These are phyloP conservation scores for Paraphaeosphaeria sporulosa DNA, from an alignment of 2,329 filamentous ascomycete species.

Conservation along the genomic window DNA sequence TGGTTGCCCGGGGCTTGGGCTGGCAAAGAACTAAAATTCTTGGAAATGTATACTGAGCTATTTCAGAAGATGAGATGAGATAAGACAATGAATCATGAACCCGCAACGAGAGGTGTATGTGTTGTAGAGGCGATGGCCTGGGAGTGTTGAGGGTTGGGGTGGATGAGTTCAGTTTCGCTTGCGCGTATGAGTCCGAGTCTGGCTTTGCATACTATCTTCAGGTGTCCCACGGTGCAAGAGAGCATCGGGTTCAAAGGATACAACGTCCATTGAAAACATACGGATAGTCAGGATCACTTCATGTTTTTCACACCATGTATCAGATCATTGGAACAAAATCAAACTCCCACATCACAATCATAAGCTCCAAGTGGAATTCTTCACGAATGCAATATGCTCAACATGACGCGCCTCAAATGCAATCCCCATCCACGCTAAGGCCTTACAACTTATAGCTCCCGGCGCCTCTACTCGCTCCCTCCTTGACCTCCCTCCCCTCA, in stretches of 20 bases:
- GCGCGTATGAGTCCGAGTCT: too few species aligned
- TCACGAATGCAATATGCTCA: neutral
- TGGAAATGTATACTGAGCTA: too few species aligned
- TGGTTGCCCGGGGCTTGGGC: too few species aligned
- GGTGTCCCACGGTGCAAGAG: too few species aligned
- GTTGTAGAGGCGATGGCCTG: neutral
- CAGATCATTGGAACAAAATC: too few species aligned
- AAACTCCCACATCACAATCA: neutral
- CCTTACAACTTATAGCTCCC: constrained; percentile 42
- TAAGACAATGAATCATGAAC: constrained; percentile 1
- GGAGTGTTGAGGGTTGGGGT: neutral
- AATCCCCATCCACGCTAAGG: constrained; percentile 12
- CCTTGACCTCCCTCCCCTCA: constrained; percentile 75
- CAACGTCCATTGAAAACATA: too few species aligned
- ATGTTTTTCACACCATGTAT: too few species aligned
- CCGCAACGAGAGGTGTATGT: neutral
- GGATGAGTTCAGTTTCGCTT: too few species aligned
- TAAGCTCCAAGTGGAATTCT: neutral
- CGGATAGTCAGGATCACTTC: too few species aligned
- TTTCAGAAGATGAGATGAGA: too few species aligned
- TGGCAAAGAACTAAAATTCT: neutral
- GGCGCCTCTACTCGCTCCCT: constrained; percentile 34
- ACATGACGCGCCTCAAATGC: neutral
- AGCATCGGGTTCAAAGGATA: too few species aligned
- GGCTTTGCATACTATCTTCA: too few species aligned